Percentiles rank a stretch among this genome's conserved stretches.
phyloP scores from a whole-genome alignment of 139 green algal species.

The Eudorina sp. region DNA sequence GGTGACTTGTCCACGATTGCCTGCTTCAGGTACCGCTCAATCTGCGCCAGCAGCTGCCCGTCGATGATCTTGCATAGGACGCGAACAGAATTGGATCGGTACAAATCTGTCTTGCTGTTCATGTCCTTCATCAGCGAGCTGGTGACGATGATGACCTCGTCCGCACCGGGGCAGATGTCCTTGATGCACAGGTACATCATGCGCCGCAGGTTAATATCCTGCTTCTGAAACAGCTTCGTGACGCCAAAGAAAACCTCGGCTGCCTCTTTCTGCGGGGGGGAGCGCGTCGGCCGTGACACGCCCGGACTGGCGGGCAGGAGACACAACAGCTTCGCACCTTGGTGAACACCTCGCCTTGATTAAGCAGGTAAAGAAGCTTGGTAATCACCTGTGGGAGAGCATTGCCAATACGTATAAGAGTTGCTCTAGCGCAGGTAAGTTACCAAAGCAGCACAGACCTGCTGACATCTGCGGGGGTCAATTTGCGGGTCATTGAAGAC shows the following conservation, averaged over 20 bases:
- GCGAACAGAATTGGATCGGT: constrained; percentile 96
- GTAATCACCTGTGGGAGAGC: constrained; percentile 94
- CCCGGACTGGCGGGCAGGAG: background rate
- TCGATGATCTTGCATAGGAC: constrained; percentile 98
- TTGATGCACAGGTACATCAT: constrained; percentile 99
- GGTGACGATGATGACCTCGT: constrained; percentile 99
- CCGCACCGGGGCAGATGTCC: constrained; percentile 93
- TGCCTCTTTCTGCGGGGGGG: constrained; percentile 88
- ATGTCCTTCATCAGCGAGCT: constrained; percentile 99
- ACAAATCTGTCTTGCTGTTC: constrained; percentile 96
- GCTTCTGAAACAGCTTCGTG: constrained; percentile 99
- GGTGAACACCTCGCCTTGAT: constrained; percentile 97
- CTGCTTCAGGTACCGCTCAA: constrained; percentile 97
- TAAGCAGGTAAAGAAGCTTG: constrained; percentile 98
- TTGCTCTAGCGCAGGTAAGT: no score
- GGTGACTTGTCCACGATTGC: constrained; percentile 96
- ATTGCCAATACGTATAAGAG: background rate
- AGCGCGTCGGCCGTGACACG: background rate
- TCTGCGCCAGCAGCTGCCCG: constrained; percentile 85
- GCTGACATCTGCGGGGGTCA: constrained; percentile 92
- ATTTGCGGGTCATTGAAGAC: constrained; percentile 97
- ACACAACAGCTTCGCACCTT: constrained; percentile 84
- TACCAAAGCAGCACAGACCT: constrained; percentile 82
- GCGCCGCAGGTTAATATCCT: constrained; percentile 93
- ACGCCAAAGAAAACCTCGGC: constrained; percentile 98